Percentiles rank a stretch among this genome's conserved stretches.
Conservation (phyloP, 108 stramenopile genomes). For the Fragilaria crotonensis region DNA sequence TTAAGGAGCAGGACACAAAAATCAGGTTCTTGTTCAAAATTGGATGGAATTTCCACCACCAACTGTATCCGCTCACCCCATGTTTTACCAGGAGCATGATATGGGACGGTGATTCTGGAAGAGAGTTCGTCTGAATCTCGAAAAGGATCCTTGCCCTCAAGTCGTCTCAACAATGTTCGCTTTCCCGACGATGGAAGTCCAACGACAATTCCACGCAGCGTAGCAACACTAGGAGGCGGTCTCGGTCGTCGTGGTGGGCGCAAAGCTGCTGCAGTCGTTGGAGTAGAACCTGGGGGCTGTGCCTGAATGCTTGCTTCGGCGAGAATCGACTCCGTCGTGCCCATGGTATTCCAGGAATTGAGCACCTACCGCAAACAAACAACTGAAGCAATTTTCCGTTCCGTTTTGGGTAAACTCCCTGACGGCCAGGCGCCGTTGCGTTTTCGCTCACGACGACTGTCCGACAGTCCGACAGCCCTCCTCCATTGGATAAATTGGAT, state of each 20-base stretch:
- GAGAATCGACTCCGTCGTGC: slow-evolving; percentile 11
- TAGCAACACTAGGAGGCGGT: not conserved
- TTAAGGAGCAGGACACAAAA: slow-evolving; percentile 26
- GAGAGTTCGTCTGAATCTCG: not conserved
- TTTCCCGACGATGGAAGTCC: slow-evolving; percentile 45
- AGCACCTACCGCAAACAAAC: too few species aligned
- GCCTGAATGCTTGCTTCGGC: not conserved
- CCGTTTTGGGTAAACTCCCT: too few species aligned
- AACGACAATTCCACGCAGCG: slow-evolving; percentile 21
- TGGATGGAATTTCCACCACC: slow-evolving; percentile 7
- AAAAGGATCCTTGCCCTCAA: slow-evolving; percentile 49
- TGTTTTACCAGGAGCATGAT: slow-evolving; percentile 14
- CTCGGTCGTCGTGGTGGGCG: not conserved
- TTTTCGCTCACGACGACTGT: too few species aligned
- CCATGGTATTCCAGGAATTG: not conserved
- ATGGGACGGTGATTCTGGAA: slow-evolving; percentile 17
- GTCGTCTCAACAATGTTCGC: slow-evolving; percentile 30
- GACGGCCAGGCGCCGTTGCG: too few species aligned
- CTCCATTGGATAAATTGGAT: too few species aligned
- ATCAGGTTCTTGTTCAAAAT: slow-evolving; percentile 6
- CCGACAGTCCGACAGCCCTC: too few species aligned
- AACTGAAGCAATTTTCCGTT: too few species aligned
- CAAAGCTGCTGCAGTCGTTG: too few species aligned
- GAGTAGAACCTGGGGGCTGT: too few species aligned
- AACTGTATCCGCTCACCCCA: slow-evolving; percentile 31